phyloP scores from a whole-genome alignment of 768 basidiomycete genomes.

The Tephrocybe rancida region DNA sequence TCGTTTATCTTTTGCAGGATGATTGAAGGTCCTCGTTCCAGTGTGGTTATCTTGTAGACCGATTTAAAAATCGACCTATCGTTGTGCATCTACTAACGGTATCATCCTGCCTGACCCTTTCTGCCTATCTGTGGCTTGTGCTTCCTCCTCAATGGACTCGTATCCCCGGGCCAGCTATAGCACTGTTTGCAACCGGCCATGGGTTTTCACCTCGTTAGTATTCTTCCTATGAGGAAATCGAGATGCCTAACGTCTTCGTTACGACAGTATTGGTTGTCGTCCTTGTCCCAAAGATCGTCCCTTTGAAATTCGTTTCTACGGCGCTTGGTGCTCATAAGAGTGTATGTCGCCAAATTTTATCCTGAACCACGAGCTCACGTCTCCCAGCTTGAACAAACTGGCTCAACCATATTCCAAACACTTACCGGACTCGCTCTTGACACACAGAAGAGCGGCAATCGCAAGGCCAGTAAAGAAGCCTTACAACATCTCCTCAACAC shows the following conservation, averaged over 20 bases:
- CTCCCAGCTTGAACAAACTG: slow-evolving; percentile 70
- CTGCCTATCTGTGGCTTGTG: slow-evolving; percentile 68
- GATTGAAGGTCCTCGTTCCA: slow-evolving; percentile 22
- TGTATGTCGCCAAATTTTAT: slow-evolving; percentile 40
- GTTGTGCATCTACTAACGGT: slow-evolving; percentile 59
- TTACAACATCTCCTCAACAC: slow-evolving; percentile 57
- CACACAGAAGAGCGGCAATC: slow-evolving; percentile 29
- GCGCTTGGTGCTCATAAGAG: slow-evolving; percentile 80
- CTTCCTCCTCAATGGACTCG: slow-evolving; percentile 59
- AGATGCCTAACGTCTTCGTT: slow-evolving; percentile 4
- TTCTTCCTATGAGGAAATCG: not conserved
- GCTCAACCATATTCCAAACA: slow-evolving; percentile 73
- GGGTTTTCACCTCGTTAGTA: slow-evolving; percentile 72
- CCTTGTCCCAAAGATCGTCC: slow-evolving; percentile 73
- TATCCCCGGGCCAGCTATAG: slow-evolving; percentile 62
- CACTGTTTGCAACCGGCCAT: slow-evolving; percentile 65
- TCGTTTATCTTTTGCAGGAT: not conserved
- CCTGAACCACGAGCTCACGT: not conserved
- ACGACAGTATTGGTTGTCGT: slow-evolving; percentile 68
- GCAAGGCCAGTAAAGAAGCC: slow-evolving; percentile 29
- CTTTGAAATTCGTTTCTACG: slow-evolving; percentile 73
- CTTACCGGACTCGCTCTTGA: slow-evolving; percentile 73
- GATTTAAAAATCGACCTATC: slow-evolving; percentile 55
- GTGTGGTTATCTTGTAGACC: slow-evolving; percentile 71
- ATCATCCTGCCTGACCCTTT: slow-evolving; percentile 61